Conservation (phyloP, 768 basidiomycete species). For the Suillus paluster region DNA sequence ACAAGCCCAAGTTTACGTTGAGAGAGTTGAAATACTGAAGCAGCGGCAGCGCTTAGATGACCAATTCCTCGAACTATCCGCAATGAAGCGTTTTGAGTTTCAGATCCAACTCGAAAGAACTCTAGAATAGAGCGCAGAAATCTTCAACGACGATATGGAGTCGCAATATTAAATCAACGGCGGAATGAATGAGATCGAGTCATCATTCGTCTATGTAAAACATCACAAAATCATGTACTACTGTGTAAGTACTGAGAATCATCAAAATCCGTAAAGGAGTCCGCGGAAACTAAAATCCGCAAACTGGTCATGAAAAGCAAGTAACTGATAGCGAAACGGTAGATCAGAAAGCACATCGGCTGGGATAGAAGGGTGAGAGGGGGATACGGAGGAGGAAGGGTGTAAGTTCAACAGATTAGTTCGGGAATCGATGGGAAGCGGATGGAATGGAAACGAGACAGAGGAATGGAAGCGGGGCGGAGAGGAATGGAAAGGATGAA, state of each 20-base stretch:
- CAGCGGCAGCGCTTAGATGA: not conserved
- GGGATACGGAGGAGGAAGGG: not conserved
- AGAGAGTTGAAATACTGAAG: not conserved
- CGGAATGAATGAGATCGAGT: constrained; percentile 5
- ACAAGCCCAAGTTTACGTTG: not conserved
- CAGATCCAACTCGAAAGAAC: not conserved
- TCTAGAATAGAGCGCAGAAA: not conserved
- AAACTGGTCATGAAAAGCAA: not conserved
- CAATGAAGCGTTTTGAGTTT: not conserved
- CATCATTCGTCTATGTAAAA: constrained; percentile 28
- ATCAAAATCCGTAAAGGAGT: constrained; percentile 18
- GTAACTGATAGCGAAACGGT: not conserved
- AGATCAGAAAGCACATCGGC: not conserved
- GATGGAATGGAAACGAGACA: not conserved
- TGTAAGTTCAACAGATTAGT: not conserved
- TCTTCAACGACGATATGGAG: not conserved
- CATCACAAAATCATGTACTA: constrained; percentile 1
- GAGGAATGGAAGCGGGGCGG: not conserved
- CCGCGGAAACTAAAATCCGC: constrained; percentile 40
- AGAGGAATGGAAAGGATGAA: not conserved
- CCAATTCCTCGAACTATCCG: not conserved
- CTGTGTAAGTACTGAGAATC: constrained; percentile 18
- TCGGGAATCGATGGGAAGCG: not conserved
- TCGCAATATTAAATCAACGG: not conserved
- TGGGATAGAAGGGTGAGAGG: not conserved